These are phyloP conservation scores for Cyberlindnera bimundalis DNA, from an alignment of 805 yeast genomes.

Conservation along the genomic window DNA sequence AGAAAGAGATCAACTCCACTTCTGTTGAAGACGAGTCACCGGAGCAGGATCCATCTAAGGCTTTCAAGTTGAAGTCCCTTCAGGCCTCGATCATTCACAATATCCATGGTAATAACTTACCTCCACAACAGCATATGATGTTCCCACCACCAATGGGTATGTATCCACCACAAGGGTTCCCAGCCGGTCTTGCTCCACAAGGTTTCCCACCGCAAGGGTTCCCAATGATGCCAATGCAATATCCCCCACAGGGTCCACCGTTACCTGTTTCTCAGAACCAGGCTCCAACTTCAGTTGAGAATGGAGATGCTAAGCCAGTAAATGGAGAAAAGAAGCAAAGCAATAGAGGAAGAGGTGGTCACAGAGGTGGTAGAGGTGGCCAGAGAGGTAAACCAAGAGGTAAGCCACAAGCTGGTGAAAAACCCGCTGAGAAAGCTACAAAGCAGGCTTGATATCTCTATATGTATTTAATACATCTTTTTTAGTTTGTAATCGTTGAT, in stretches of 20 bases:
- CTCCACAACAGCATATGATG: slow-evolving; percentile 13
- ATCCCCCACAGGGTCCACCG: slow-evolving; percentile 7
- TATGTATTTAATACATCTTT: background rate
- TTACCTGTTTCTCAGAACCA: background rate
- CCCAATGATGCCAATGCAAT: slow-evolving; percentile 9
- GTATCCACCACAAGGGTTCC: slow-evolving; percentile 16
- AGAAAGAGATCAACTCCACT: slow-evolving; percentile 18
- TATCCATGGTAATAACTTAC: slow-evolving; percentile 19
- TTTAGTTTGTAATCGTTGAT: no score
- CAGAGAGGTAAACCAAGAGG: slow-evolving; percentile 8
- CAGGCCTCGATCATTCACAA: slow-evolving; percentile 25
- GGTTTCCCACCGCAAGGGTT: slow-evolving; percentile 16
- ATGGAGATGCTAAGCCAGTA: background rate
- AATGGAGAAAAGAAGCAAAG: background rate
- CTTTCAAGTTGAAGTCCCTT: slow-evolving; percentile 25
- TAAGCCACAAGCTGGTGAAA: slow-evolving; percentile 2
- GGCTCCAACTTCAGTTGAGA: slow-evolving; percentile 1
- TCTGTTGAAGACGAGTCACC: background rate
- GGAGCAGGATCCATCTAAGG: slow-evolving; percentile 25
- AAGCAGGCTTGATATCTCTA: no score
- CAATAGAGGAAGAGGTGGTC: slow-evolving; percentile 13
- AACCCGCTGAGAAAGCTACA: slow-evolving; percentile 3
- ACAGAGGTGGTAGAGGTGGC: slow-evolving; percentile 26
- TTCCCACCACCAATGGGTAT: slow-evolving; percentile 14
- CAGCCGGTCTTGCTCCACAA: slow-evolving; percentile 24